phyloP scores from a whole-genome alignment of 2,329 filamentous ascomycete genomes.

The Sclerotinia sclerotiorum region DNA sequence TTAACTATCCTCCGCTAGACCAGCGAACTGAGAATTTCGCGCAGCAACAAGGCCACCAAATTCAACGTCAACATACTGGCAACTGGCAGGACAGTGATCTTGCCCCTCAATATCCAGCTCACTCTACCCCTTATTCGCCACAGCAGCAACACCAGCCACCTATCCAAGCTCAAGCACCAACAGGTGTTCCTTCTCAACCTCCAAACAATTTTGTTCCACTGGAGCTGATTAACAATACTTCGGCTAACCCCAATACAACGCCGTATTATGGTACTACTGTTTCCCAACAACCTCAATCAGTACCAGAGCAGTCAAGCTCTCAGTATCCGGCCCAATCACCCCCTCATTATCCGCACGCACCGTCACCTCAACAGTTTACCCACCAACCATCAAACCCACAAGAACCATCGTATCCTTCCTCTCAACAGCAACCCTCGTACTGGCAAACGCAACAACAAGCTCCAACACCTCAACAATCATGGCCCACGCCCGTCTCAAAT shows the following conservation, averaged over 20 bases:
- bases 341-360: constrained; percentile 38
- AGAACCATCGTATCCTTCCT: constrained; percentile 27
- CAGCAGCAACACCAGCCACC: constrained; percentile 33
- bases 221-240: constrained; percentile 42
- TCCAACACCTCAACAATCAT: constrained; percentile 46
- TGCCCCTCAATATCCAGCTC: constrained; percentile 30
- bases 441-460: constrained; percentile 50
- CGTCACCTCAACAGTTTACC: constrained; percentile 33
- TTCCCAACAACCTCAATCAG: constrained; percentile 43
- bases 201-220: constrained; percentile 39
- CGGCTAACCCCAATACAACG: constrained; percentile 53
- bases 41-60: constrained; percentile 47
- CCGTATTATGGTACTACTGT: constrained; percentile 56
- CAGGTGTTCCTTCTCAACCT: constrained; percentile 39
- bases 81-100: constrained; percentile 49
- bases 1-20: constrained; percentile 32
- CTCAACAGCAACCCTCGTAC: constrained; percentile 46
- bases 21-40: constrained; percentile 32
- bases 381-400: constrained; percentile 36
- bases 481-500: constrained; percentile 36
- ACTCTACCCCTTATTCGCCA: constrained; percentile 27
- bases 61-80: constrained; percentile 49
- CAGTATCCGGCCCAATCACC: constrained; percentile 41
- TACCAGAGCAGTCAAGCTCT: constrained; percentile 43
- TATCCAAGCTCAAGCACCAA: constrained; percentile 39